These are phyloP conservation scores for Backusella circina DNA, from an alignment of 192 early-diverging fungal genomes.

Conservation along the genomic window DNA sequence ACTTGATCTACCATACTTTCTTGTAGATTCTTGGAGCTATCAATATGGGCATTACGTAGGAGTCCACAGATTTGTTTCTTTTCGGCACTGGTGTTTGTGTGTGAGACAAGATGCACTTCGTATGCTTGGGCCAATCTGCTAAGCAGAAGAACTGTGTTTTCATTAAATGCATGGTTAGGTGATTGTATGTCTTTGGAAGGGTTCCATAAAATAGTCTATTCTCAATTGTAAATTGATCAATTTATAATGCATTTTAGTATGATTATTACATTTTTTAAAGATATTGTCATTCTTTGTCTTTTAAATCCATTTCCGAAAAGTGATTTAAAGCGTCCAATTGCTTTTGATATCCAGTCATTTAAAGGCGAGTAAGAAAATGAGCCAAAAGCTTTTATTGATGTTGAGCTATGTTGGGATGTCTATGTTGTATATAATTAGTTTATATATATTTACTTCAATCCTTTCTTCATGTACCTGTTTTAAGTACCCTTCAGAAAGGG, in stretches of 20 bases:
- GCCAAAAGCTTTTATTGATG: neutral
- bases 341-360: neutral
- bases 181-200: slow-evolving; percentile 59
- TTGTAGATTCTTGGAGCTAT: neutral
- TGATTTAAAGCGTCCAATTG: neutral
- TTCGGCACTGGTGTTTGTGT: slow-evolving; percentile 51
- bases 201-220: slow-evolving; percentile 74
- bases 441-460: neutral
- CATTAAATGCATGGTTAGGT: slow-evolving; percentile 69
- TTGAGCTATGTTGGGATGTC: neutral
- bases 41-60: slow-evolving; percentile 30
- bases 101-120: slow-evolving; percentile 54
- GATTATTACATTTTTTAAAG: neutral
- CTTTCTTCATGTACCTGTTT: neutral
- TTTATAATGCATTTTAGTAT: neutral
- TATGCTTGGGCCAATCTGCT: slow-evolving; percentile 42
- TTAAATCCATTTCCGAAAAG: neutral
- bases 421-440: neutral
- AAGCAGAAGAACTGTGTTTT: slow-evolving; percentile 54
- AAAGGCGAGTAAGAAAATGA: neutral
- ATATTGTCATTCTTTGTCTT: neutral
- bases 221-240: neutral
- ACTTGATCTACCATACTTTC: slow-evolving; percentile 43
- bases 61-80: slow-evolving; percentile 50
- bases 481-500: neutral